Conservation (phyloP, 208 protist species). For the Kentomonas sorsogonicus region DNA sequence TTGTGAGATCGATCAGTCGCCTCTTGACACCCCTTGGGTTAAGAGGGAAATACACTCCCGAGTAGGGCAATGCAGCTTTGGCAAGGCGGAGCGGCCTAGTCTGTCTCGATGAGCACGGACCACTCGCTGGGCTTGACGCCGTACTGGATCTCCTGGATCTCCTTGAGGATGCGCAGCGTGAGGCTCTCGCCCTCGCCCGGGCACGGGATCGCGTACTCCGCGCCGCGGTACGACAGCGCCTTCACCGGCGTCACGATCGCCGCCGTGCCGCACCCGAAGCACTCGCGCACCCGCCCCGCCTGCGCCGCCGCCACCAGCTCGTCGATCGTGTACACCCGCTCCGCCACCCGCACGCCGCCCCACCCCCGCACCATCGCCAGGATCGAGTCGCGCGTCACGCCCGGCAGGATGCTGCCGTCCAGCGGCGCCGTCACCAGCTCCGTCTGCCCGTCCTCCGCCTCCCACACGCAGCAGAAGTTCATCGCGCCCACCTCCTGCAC, state of each 20-base stretch:
- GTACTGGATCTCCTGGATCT: conserved; percentile 68
- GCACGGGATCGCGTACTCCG: conserved; percentile 48
- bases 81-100: too few species aligned
- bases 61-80: too few species aligned
- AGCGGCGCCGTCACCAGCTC: conserved; percentile 94
- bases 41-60: too few species aligned
- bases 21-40: too few species aligned
- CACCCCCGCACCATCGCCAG: conserved; percentile 75
- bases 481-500: conserved; percentile 98
- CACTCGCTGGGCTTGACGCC: conserved; percentile 45
- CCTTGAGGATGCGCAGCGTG: conserved; percentile 42
- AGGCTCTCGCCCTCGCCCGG: conserved; percentile 27
- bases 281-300: conserved; percentile 88
- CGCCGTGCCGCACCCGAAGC: conserved; percentile 96
- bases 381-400: conserved; percentile 96
- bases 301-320: conserved; percentile 84
- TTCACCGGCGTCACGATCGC: conserved; percentile 93
- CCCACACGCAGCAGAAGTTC: conserved; percentile 96
- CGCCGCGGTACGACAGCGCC: conserved; percentile 75
- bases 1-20: too few species aligned
- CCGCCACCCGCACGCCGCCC: conserved; percentile 87
- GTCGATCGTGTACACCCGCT: conserved; percentile 70
- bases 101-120: conserved; percentile 31
- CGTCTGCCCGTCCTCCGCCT: conserved; percentile 47
- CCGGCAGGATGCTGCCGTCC: conserved; percentile 93